phyloP scores from a whole-genome alignment of 306 rosid genomes.

The Lablab purpureus region DNA sequence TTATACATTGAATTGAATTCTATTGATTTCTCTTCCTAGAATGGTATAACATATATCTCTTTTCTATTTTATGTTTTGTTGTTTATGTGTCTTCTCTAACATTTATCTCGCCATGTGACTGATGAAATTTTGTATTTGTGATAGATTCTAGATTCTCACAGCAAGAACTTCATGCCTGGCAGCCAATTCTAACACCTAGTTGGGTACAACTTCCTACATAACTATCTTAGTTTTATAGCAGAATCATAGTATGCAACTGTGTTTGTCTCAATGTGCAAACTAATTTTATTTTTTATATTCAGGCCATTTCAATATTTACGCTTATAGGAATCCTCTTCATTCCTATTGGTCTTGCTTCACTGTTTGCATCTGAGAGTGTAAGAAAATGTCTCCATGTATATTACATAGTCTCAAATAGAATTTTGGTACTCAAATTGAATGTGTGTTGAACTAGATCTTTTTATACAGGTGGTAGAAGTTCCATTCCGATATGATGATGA shows the following conservation, averaged over 20 bases:
- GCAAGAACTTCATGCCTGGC: conserved; percentile 97
- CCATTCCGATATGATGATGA: conserved; percentile 61
- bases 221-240: conserved; percentile 4
- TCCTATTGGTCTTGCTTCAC: conserved; percentile 78
- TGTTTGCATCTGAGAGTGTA: conserved; percentile 80
- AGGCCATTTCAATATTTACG: conserved; percentile 74
- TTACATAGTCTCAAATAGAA: not conserved
- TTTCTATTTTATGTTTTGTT: not conserved
- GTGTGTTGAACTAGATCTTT: conserved; percentile 21
- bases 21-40: conserved; percentile 7
- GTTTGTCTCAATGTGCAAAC: conserved; percentile 1
- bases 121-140: conserved; percentile 31
- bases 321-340: conserved; percentile 69
- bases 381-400: conserved; percentile 17
- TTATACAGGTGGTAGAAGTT: conserved; percentile 78
- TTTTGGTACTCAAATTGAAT: conserved; percentile 16
- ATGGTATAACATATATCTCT: not conserved
- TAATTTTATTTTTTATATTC: conserved; percentile 33
- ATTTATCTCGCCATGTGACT: conserved; percentile 28
- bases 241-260: conserved; percentile 1
- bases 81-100: conserved; percentile 4
- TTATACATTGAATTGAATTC: not conserved
- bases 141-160: conserved; percentile 87
- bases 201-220: conserved; percentile 59
- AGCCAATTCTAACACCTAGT: conserved; percentile 90